phyloP scores from a whole-genome alignment of 2,329 filamentous ascomycete genomes.

The Sporothrix protearum region DNA sequence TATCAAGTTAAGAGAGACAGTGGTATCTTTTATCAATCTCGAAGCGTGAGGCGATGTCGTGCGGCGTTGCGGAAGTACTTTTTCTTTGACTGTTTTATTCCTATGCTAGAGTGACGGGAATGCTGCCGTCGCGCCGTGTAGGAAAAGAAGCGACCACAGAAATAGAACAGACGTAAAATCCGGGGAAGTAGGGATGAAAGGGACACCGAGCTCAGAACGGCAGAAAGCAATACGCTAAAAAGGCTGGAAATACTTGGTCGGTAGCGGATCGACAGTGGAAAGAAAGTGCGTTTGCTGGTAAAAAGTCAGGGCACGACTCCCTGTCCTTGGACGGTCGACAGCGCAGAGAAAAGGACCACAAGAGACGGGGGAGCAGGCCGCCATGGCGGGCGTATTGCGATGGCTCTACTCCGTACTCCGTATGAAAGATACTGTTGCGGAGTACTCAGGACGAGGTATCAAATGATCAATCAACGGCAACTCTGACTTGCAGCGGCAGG shows the following conservation, averaged over 20 bases:
- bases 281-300: background rate
- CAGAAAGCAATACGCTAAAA: background rate
- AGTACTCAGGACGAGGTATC: too few species aligned
- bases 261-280: background rate
- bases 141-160: background rate
- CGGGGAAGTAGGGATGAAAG: background rate
- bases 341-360: background rate
- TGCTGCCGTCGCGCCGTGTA: background rate
- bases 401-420: too few species aligned
- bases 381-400: background rate
- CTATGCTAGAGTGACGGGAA: background rate
- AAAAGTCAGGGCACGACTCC: background rate
- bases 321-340: background rate
- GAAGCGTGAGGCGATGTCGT: background rate
- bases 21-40: background rate
- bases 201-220: background rate
- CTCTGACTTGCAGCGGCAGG: background rate
- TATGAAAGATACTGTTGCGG: too few species aligned
- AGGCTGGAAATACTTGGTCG: background rate
- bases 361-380: background rate
- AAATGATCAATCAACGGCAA: too few species aligned
- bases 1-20: too few species aligned
- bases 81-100: background rate
- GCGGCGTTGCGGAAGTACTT: background rate
- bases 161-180: background rate